A percentile compares a stretch with the other conserved stretches of the same genome.
Evolutionary conservation across 495 filamentous ascomycete genomes (phyloP).

Genomic region (Xylaria intraflava): DNA sequence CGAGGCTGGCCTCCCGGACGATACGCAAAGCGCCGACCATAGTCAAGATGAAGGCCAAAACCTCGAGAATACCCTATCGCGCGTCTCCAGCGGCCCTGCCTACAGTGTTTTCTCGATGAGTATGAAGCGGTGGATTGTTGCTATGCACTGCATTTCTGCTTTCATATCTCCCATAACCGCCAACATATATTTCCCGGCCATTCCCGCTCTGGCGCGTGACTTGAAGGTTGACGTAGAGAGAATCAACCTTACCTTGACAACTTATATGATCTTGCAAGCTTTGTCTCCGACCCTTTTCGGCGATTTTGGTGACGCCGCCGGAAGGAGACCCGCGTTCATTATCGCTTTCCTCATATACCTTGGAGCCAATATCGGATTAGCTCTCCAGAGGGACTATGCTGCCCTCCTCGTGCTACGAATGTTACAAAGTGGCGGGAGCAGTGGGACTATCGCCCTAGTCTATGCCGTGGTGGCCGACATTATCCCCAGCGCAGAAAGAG

Average conservation of each 20-base stretch:
- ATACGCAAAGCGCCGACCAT: neutral
- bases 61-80: slow-evolving; percentile 23
- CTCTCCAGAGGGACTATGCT: slow-evolving; percentile 53
- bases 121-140: slow-evolving; percentile 56
- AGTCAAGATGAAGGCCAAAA: slow-evolving; percentile 12
- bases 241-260: slow-evolving; percentile 63
- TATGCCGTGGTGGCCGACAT: slow-evolving; percentile 60
- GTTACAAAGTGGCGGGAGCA: slow-evolving; percentile 56
- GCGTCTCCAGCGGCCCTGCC: slow-evolving; percentile 32
- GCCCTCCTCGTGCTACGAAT: slow-evolving; percentile 56
- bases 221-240: slow-evolving; percentile 51
- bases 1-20: neutral
- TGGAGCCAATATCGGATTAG: slow-evolving; percentile 57
- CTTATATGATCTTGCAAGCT: slow-evolving; percentile 59
- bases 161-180: slow-evolving; percentile 70
- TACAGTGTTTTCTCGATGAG: slow-evolving; percentile 53
- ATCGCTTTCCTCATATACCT: slow-evolving; percentile 53
- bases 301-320: slow-evolving; percentile 53
- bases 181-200: slow-evolving; percentile 74
- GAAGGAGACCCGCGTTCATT: slow-evolving; percentile 55
- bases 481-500: slow-evolving; percentile 50
- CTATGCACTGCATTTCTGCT: slow-evolving; percentile 56
- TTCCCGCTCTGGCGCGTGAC: slow-evolving; percentile 50
- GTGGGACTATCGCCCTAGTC: slow-evolving; percentile 49
- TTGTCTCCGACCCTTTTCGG: slow-evolving; percentile 54